phyloP scores from a whole-genome alignment of 257 asterid genomes.

The Capsicum baccatum region DNA sequence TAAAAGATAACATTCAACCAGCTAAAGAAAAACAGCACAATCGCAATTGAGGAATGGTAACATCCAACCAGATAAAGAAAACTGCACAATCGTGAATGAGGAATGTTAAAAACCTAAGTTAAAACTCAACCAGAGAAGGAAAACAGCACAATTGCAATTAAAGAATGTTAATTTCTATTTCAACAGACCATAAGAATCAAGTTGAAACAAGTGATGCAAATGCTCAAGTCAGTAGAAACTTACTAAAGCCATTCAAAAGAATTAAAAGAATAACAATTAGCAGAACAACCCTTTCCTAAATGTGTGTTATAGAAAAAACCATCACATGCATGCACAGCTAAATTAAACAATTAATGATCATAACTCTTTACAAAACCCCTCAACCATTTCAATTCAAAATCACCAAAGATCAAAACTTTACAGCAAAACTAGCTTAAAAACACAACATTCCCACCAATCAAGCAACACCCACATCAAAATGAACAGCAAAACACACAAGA shows the following conservation, averaged over 20 bases:
- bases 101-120: background rate
- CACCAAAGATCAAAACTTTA: slow-evolving; percentile 37
- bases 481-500: slow-evolving; percentile 41
- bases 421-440: slow-evolving; percentile 36
- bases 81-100: background rate
- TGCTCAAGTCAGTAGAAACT: slow-evolving; percentile 15
- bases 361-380: slow-evolving; percentile 13
- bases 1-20: slow-evolving; percentile 14
- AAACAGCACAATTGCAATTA: background rate
- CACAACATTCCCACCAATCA: slow-evolving; percentile 40
- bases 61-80: background rate
- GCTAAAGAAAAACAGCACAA: background rate
- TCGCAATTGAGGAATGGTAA: background rate
- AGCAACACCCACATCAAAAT: slow-evolving; percentile 41
- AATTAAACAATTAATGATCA: slow-evolving; percentile 29
- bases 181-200: slow-evolving; percentile 18
- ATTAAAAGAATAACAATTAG: background rate
- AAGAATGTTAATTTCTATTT: slow-evolving; percentile 20
- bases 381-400: slow-evolving; percentile 25
- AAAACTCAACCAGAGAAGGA: background rate
- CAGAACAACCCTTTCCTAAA: background rate
- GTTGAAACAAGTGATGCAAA: slow-evolving; percentile 3
- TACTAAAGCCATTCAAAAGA: slow-evolving; percentile 18
- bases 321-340: slow-evolving; percentile 29
- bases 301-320: slow-evolving; percentile 10